Conservation (phyloP, 805 yeast species). For the Wilhelminamyces savonicus region DNA sequence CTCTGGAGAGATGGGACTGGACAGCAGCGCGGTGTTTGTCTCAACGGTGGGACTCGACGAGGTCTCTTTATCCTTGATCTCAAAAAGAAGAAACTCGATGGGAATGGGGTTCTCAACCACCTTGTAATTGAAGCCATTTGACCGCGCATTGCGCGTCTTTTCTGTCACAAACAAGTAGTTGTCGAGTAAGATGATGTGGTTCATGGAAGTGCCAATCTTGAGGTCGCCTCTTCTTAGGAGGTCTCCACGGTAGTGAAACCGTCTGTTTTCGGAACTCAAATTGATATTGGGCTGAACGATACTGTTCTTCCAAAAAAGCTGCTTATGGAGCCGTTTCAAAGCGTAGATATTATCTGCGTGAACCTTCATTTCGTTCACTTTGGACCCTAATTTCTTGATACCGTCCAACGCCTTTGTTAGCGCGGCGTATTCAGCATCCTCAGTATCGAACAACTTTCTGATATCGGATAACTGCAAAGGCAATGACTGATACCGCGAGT, state of each 20-base stretch:
- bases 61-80: constrained; percentile 27
- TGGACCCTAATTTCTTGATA: constrained; percentile 47
- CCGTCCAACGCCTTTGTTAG: constrained; percentile 49
- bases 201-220: constrained; percentile 48
- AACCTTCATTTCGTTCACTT: constrained; percentile 58
- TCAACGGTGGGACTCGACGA: not conserved
- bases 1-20: too few species aligned
- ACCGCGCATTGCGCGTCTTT: constrained; percentile 34
- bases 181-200: constrained; percentile 57
- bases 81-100: constrained; percentile 50
- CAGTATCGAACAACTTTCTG: constrained; percentile 33
- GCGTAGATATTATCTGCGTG: constrained; percentile 54
- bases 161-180: constrained; percentile 66
- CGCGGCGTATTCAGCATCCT: constrained; percentile 46
- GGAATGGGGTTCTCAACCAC: constrained; percentile 58
- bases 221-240: constrained; percentile 58
- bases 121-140: constrained; percentile 19
- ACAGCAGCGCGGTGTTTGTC: not conserved
- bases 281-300: constrained; percentile 35
- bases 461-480: constrained; percentile 61
- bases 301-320: constrained; percentile 46
- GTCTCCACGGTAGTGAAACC: constrained; percentile 51
- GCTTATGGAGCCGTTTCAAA: constrained; percentile 46
- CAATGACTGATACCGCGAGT: constrained; percentile 42
- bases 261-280: constrained; percentile 44